Base-by-base conservation (phyloP, 352 stramenopile species). In the Phytophthora colocasiae region DNA sequence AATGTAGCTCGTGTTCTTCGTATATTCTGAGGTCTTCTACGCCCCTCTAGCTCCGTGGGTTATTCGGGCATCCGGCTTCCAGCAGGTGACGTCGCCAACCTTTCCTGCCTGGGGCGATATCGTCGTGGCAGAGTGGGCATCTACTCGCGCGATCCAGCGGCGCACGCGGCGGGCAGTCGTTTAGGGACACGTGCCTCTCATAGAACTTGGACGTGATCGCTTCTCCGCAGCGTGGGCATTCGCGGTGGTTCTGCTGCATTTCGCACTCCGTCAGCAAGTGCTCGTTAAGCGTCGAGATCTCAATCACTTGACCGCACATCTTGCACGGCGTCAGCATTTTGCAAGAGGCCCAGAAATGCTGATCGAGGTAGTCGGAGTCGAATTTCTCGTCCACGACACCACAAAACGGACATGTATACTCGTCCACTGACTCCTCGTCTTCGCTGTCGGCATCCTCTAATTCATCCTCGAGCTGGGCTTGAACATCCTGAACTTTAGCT, bases 331-430 rank as follows among this genome's bases (percentile, higher is more conserved):
- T 97, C 9, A 98, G 78, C 89, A 98, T 95, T 22, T 82, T 80
- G 63, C 93, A 98, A 10, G 92, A 81, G 27, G 91, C 85, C 90
- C 91, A 98, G 61, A 97, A 98, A 64, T 98, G 93, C 67, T 97
- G 84, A 65, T 98, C 92, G 19, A 98, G 66, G 4, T 77, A 80
- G 40, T 98, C 90, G 14, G 93, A 92, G 57, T 94, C 93, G 44
- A 97, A 98, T 11, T 79, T 78, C 14, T 91, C 78, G 64, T 98
- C 89, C 43, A 93, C 80, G 34, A 94, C 71, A 31, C 89, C 89
- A 56, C 93, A 98, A 63, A 98, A 98, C 26, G 95, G 92, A 68
- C 93, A 98, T 0, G 91, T 98, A 65, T 88, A 93, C 65, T 95
- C 85, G 47, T 93, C 82, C 27, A 93, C 80, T 0, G 82, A 93